Base-by-base conservation (phyloP, 2,329 filamentous ascomycete genomes). In the Fonsecaea erecta region DNA sequence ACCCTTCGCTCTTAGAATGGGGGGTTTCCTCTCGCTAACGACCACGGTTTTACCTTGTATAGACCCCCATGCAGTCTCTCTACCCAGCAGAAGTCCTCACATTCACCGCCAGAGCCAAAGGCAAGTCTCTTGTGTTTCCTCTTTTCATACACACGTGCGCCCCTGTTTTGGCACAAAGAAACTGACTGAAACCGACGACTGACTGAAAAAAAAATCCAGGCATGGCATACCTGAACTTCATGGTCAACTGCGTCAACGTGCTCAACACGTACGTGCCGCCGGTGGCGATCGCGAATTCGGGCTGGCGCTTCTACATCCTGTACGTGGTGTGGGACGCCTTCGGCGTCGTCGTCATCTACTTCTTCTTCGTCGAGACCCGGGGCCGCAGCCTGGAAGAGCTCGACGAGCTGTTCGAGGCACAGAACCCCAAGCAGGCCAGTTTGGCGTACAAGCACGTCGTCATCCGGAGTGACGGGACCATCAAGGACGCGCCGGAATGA, bases 71-170 rank as follows among this genome's bases (percentile, higher is more conserved):
- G 48, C 77, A 80, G 71, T 75, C 77, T 32, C 74, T 85, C 16
- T 85, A 84, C 70, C 81, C 82, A 0, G 82, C 84, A 51, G 83
- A 85, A 70, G 81, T 83, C 11, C 77, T 85, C 4, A 80, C 77
- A 16, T 84, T 82, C 68, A 81, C 84, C 71, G 83, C 82, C 69
- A 78, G 83, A 58, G 83, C 82, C 54, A 85, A 85, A 75, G 83
- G 83, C 14, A 84, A 48, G 43, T 48, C 18, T 24, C 16, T 2
- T 48, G 11, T 26, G 2, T 48, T 24, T n/a, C n/a, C n/a, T n/a
- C n/a, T n/a, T n/a, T n/a, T n/a, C n/a, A n/a, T n/a, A 40, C 35
- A 16, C 35, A 11, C 34, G 14, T 37, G 12, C 35, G 16, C 35
- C 35, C 0, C 16, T 16, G n/a, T 43, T n/a, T 43, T n/a, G 6